Evolutionary conservation across 805 yeast species (phyloP).

Genomic region (Candida ipomoeae): DNA sequence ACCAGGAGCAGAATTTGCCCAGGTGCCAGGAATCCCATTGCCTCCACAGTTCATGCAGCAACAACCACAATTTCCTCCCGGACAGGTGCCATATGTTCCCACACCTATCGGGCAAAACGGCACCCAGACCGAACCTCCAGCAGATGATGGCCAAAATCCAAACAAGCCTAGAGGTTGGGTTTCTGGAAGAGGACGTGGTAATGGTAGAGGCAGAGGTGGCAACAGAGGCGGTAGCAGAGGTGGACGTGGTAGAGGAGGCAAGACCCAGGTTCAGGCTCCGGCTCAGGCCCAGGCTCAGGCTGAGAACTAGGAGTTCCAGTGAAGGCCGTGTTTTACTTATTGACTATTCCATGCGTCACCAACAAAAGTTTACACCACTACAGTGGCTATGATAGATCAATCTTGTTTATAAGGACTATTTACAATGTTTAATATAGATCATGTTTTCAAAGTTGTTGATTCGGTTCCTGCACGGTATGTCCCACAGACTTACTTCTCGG

Average conservation of each 20-base stretch:
- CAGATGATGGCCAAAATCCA: neutral
- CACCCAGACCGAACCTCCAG: neutral
- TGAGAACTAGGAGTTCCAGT: neutral
- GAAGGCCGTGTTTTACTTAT: neutral
- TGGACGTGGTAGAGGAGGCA: slow-evolving; percentile 16
- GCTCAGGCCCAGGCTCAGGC: too few species aligned
- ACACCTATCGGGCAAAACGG: neutral
- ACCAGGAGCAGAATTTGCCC: slow-evolving; percentile 18
- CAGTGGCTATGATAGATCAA: neutral
- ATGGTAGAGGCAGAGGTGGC: slow-evolving; percentile 18
- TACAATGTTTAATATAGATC: slow-evolving; percentile 11
- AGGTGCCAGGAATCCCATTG: slow-evolving; percentile 35
- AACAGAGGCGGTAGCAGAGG: slow-evolving; percentile 23
- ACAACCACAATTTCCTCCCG: slow-evolving; percentile 14
- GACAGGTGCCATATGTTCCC: neutral
- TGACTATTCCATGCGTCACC: neutral
- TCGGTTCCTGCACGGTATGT: neutral
- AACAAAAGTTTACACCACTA: neutral
- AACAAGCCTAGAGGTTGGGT: slow-evolving; percentile 4
- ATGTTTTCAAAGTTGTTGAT: slow-evolving; percentile 19
- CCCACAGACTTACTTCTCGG: slow-evolving; percentile 13
- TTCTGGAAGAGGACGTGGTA: slow-evolving; percentile 10
- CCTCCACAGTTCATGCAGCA: slow-evolving; percentile 33
- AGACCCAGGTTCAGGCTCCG: neutral
- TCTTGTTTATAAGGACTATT: slow-evolving; percentile 7